These are phyloP conservation scores for Sophora flavescens DNA, from an alignment of 306 rosid species.

Conservation along the genomic window DNA sequence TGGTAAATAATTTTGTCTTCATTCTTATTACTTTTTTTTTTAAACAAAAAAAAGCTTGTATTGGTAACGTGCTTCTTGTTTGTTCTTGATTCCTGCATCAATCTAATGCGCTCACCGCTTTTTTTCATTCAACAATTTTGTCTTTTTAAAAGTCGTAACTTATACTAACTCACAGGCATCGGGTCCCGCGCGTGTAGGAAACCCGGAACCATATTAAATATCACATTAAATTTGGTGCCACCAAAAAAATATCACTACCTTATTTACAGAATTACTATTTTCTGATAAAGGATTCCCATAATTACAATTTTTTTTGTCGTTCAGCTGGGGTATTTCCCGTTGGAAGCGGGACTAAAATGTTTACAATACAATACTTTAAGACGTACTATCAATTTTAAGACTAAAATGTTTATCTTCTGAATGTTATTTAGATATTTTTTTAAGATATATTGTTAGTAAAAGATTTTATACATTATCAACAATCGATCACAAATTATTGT, in stretches of 20 bases:
- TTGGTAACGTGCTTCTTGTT: background rate
- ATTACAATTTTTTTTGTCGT: no score
- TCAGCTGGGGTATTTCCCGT: no score
- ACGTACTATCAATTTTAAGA: no score
- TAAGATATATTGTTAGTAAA: no score
- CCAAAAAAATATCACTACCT: background rate
- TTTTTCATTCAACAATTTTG: conserved; percentile 39
- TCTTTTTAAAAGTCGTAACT: conserved; percentile 6
- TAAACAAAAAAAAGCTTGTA: background rate
- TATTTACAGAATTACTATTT: no score
- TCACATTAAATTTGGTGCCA: background rate
- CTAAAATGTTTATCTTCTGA: no score
- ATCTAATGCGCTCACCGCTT: conserved; percentile 27
- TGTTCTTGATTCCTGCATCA: conserved; percentile 30
- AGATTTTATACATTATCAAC: no score
- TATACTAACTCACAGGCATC: background rate
- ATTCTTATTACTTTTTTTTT: background rate
- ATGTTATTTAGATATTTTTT: no score
- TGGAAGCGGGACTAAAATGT: no score
- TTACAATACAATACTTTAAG: no score
- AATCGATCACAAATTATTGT: no score
- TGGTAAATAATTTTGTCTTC: conserved; percentile 42
- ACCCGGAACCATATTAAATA: background rate
- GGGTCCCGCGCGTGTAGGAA: conserved; percentile 24
- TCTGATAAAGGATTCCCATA: no score